Conservation (phyloP, 192 early-diverging fungal species). For the Lobosporangium transversale region DNA sequence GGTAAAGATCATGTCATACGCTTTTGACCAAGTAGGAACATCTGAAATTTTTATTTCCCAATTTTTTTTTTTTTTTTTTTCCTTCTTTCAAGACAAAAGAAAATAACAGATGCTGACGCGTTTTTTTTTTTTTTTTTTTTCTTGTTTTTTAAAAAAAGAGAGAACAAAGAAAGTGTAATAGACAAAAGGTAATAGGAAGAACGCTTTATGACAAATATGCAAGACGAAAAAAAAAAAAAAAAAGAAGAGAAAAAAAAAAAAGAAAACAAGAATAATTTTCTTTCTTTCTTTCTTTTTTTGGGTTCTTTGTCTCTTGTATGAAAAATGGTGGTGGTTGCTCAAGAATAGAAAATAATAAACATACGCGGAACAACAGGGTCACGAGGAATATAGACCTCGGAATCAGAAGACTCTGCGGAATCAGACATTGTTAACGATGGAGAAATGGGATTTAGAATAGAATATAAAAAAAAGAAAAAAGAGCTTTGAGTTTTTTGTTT, state of each 20-base stretch:
- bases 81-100: conserved; percentile 2
- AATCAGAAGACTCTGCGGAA: conserved; percentile 49
- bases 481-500: neutral
- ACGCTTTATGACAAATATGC: too few relatives aligned
- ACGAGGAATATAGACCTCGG: conserved; percentile 50
- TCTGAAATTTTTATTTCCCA: neutral
- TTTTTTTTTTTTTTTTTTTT: neutral
- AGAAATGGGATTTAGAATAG: neutral
- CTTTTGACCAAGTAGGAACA: too few relatives aligned
- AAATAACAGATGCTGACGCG: neutral
- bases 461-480: neutral
- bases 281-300: too few relatives aligned
- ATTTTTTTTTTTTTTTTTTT: conserved; percentile 20
- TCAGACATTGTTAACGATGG: conserved; percentile 31
- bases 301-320: too few relatives aligned
- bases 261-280: neutral
- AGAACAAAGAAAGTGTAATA: neutral
- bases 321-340: too few relatives aligned
- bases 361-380: conserved; percentile 54
- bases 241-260: conserved; percentile 1
- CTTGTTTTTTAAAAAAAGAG: neutral
- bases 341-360: conserved; percentile 5
- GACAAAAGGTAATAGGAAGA: neutral
- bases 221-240: neutral
- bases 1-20: too few relatives aligned